Conservation (phyloP, 208 protist genomes). For the Trypanosoma platydactyli region DNA sequence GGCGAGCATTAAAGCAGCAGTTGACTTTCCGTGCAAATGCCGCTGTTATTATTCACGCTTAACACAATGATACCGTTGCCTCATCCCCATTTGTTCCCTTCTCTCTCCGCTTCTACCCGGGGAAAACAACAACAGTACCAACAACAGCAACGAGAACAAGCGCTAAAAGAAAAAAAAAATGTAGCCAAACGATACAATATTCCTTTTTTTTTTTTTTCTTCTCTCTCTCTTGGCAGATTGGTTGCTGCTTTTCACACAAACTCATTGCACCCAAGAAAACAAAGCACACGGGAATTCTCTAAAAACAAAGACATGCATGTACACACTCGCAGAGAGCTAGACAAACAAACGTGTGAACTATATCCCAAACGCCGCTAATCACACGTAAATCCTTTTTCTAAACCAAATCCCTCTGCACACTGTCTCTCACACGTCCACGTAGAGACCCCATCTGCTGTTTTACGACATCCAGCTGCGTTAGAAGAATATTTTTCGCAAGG, state of each 20-base stretch:
- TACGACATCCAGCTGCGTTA: slow-evolving; percentile 58
- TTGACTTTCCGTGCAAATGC: too few species aligned
- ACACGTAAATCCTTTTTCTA: slow-evolving; percentile 44
- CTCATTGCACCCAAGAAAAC: neutral
- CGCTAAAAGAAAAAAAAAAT: neutral
- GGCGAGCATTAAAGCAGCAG: too few species aligned
- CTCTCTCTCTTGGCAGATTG: too few species aligned
- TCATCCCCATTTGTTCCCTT: slow-evolving; percentile 17
- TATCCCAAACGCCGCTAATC: slow-evolving; percentile 23
- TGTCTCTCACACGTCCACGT: slow-evolving; percentile 62
- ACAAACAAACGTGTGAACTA: neutral
- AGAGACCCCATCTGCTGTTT: slow-evolving; percentile 57
- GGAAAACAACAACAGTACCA: neutral
- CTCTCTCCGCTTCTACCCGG: neutral
- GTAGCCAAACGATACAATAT: neutral
- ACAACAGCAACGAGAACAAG: neutral
- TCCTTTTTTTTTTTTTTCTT: too few species aligned
- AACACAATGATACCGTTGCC: slow-evolving; percentile 2
- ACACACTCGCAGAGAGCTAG: too few species aligned
- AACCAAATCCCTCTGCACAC: slow-evolving; percentile 44
- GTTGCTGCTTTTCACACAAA: too few species aligned
- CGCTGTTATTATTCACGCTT: too few species aligned
- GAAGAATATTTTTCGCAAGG: slow-evolving; percentile 80
- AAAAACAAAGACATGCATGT: neutral
- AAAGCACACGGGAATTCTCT: neutral